A percentile compares a stretch with the other conserved stretches of the same genome.
phyloP scores from a whole-genome alignment of 176 grass and related monocot species.

The Raddia distichophylla region DNA sequence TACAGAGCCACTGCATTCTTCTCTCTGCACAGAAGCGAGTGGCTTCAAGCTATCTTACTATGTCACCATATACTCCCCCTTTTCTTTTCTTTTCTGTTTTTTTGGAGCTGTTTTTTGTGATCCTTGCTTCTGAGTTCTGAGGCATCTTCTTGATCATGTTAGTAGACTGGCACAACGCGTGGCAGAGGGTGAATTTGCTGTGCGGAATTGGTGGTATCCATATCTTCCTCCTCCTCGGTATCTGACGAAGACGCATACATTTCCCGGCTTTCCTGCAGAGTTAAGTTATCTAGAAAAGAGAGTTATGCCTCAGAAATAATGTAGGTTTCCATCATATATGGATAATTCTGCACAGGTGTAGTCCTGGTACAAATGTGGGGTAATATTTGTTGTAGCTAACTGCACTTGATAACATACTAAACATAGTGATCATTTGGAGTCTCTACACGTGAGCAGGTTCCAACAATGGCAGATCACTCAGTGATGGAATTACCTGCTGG shows the following conservation, averaged over 20 bases:
- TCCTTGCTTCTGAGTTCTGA: neutral
- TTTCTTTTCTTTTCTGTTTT: neutral
- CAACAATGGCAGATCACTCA: neutral
- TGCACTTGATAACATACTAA: neutral
- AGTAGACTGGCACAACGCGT: slow-evolving; percentile 44
- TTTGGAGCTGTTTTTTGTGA: neutral
- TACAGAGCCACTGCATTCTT: slow-evolving; percentile 51
- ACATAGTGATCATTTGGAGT: neutral
- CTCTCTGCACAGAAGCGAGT: slow-evolving; percentile 42
- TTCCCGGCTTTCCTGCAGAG: slow-evolving; percentile 48
- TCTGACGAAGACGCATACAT: slow-evolving; percentile 29
- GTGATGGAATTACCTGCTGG: slow-evolving; percentile 57
- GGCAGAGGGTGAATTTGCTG: neutral
- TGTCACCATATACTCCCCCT: slow-evolving; percentile 28
- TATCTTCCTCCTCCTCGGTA: neutral
- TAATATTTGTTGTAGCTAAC: neutral
- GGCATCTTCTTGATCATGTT: slow-evolving; percentile 17
- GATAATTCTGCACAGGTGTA: slow-evolving; percentile 27
- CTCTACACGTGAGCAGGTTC: slow-evolving; percentile 3
- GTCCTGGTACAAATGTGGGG: neutral
- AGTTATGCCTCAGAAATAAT: slow-evolving; percentile 46
- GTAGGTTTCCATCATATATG: neutral
- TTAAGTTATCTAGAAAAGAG: slow-evolving; percentile 57
- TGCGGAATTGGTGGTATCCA: neutral
- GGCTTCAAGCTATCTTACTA: slow-evolving; percentile 45